Conservation (phyloP, 148 eudicot genomes). For the Nepenthes gracilis region DNA sequence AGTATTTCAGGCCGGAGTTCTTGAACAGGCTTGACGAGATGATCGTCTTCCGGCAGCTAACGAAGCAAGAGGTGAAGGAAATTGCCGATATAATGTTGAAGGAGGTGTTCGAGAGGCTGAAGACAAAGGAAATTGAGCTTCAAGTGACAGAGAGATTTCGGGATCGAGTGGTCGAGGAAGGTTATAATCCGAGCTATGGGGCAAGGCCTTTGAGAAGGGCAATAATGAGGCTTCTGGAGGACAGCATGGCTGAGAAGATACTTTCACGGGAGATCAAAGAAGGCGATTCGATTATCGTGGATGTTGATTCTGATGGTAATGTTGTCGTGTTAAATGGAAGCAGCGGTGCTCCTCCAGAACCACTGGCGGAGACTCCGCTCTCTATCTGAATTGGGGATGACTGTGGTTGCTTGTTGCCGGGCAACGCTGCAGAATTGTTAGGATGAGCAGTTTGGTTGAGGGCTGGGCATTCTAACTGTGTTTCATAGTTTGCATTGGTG, state of each 20-base stretch:
- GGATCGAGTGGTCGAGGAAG: slow-evolving; percentile 15
- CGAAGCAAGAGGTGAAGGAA: slow-evolving; percentile 10
- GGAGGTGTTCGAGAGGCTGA: slow-evolving; percentile 17
- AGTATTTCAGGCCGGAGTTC: slow-evolving; percentile 31
- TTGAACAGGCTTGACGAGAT: slow-evolving; percentile 34
- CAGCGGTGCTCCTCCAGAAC: not conserved
- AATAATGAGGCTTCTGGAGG: slow-evolving; percentile 24
- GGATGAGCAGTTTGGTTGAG: no score
- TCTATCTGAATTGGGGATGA: not conserved
- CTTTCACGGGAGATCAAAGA: slow-evolving; percentile 19
- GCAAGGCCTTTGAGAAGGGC: slow-evolving; percentile 34
- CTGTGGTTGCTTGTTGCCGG: no score
- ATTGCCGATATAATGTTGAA: slow-evolving; percentile 18
- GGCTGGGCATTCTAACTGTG: no score
- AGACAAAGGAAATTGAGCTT: slow-evolving; percentile 7
- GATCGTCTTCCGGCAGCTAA: slow-evolving; percentile 20
- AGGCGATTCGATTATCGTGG: slow-evolving; percentile 13
- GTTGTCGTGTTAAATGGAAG: slow-evolving; percentile 7
- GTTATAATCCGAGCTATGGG: slow-evolving; percentile 19
- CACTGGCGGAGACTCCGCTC: slow-evolving; percentile 1
- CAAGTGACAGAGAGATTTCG: slow-evolving; percentile 11
- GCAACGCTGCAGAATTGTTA: no score
- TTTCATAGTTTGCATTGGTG: no score
- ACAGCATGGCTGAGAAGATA: slow-evolving; percentile 26
- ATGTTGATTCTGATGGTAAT: slow-evolving; percentile 10